Evolutionary conservation across 75 land plant species (phyloP).

Genomic region (Picea glauca): DNA sequence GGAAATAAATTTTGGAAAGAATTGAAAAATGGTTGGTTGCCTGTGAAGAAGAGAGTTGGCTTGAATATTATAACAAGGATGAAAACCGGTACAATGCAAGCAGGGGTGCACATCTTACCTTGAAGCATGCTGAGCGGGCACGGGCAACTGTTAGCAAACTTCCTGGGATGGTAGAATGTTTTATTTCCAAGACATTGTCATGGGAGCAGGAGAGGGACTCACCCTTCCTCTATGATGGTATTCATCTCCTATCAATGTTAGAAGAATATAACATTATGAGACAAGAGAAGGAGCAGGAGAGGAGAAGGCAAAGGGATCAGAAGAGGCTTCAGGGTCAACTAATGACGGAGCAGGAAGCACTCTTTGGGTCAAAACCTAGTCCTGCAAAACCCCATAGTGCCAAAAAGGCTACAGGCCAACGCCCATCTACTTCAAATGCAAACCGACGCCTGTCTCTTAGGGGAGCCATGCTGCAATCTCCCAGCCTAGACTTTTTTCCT

Average conservation of each 20-base stretch:
- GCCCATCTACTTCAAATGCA: slow-evolving; percentile 42
- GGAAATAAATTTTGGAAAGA: too few species aligned
- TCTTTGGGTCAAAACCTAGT: slow-evolving; percentile 85
- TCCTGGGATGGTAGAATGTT: slow-evolving; percentile 66
- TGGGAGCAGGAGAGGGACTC: slow-evolving; percentile 77
- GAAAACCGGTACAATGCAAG: slow-evolving; percentile 82
- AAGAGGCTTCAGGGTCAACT: slow-evolving; percentile 84
- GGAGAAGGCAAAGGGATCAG: slow-evolving; percentile 70
- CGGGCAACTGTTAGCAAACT: slow-evolving; percentile 65
- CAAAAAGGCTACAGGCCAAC: slow-evolving; percentile 38
- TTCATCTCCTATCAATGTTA: slow-evolving; percentile 63
- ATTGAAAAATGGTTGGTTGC: too few species aligned
- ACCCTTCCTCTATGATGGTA: slow-evolving; percentile 73
- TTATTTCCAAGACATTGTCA: slow-evolving; percentile 43
- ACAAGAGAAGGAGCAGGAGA: slow-evolving; percentile 76
- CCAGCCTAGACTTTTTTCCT: slow-evolving; percentile 7
- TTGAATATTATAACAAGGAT: slow-evolving; percentile 95
- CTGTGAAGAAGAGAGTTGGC: slow-evolving; percentile 86
- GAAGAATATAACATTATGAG: slow-evolving; percentile 64
- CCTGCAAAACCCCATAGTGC: slow-evolving; percentile 51
- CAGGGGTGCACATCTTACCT: slow-evolving; percentile 79
- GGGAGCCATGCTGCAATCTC: slow-evolving; percentile 33
- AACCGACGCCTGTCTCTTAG: slow-evolving; percentile 64
- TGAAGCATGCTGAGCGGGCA: slow-evolving; percentile 89
- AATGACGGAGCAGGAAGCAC: slow-evolving; percentile 80